A percentile compares a stretch with the other conserved stretches of the same genome.
Conservation (phyloP, 1,284 basidiomycete genomes). For the Irpex sp. region DNA sequence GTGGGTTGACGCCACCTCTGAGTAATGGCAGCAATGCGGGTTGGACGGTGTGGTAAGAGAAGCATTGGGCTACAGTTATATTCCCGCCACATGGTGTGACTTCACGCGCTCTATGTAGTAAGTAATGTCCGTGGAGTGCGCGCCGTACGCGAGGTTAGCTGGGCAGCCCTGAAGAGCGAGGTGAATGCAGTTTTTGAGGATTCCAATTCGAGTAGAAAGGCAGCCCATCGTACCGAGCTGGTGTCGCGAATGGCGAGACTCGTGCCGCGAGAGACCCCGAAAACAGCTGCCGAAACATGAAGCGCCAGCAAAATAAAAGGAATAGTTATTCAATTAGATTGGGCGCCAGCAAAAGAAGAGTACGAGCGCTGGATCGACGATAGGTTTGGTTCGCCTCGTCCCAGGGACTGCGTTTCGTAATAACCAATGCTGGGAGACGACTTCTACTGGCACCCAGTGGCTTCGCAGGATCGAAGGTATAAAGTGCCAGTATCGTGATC, state of each 20-base stretch:
- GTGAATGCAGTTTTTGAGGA: not conserved
- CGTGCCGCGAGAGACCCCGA: slow-evolving; percentile 2
- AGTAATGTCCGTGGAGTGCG: not conserved
- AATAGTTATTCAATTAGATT: not conserved
- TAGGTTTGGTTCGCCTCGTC: slow-evolving; percentile 2
- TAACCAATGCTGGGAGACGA: not conserved
- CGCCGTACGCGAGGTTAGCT: not conserved
- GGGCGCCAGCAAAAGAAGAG: not conserved
- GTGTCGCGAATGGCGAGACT: not conserved
- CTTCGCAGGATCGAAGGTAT: slow-evolving; percentile 5
- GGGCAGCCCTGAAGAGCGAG: not conserved
- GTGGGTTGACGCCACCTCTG: not conserved
- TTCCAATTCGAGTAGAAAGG: slow-evolving; percentile 1
- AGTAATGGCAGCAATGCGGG: not conserved
- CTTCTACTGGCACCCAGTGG: not conserved
- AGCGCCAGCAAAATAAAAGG: not conserved
- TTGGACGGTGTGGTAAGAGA: not conserved
- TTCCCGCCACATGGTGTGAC: not conserved
- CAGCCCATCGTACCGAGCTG: not conserved
- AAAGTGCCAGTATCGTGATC: slow-evolving; percentile 2
- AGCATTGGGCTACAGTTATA: not conserved
- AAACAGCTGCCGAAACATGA: not conserved
- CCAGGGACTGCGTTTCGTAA: slow-evolving; percentile 10
- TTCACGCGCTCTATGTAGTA: not conserved
- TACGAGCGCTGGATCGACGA: slow-evolving; percentile 4